Conservation (phyloP, 2,329 filamentous ascomycete species). For the Zasmidium angulare region DNA sequence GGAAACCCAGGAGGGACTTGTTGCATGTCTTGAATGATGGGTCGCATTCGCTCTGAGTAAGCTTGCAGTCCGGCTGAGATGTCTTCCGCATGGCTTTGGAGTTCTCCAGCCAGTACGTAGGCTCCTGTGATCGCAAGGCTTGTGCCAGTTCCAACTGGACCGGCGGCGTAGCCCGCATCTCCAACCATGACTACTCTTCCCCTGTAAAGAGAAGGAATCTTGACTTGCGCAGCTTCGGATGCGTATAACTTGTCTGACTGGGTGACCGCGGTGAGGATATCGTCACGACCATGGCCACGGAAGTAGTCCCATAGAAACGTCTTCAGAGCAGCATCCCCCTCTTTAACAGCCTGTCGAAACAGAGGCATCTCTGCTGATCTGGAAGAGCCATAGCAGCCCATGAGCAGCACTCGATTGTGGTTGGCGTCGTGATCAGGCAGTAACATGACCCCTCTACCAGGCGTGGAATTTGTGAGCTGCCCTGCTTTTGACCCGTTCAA, state of each 20-base stretch:
- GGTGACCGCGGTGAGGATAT: slow-evolving; percentile 19
- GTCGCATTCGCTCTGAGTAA: slow-evolving; percentile 48
- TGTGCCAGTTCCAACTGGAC: slow-evolving; percentile 39
- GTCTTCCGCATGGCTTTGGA: slow-evolving; percentile 27
- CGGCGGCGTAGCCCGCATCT: slow-evolving; percentile 41
- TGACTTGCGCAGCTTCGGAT: slow-evolving; percentile 35
- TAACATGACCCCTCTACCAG: too few relatives aligned
- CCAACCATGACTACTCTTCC: slow-evolving; percentile 41
- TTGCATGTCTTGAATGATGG: slow-evolving; percentile 44
- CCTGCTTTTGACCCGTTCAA: slow-evolving; percentile 40
- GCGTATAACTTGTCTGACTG: slow-evolving; percentile 26
- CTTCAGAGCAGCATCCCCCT: slow-evolving; percentile 19
- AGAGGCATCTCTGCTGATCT: too few relatives aligned
- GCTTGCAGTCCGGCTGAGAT: slow-evolving; percentile 40
- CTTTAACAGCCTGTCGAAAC: too few relatives aligned
- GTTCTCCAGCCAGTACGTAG: slow-evolving; percentile 57
- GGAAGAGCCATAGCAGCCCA: too few relatives aligned
- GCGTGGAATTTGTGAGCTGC: slow-evolving; percentile 12
- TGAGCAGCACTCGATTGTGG: background rate
- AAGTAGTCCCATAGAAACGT: slow-evolving; percentile 26
- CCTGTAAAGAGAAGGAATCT: slow-evolving; percentile 31
- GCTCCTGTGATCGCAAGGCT: slow-evolving; percentile 41
- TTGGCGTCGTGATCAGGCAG: slow-evolving; percentile 39
- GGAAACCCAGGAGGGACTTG: slow-evolving; percentile 36
- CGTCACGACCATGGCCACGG: slow-evolving; percentile 23